Base-by-base conservation (phyloP, 345 rosid species). In the Hibiscus syriacus region DNA sequence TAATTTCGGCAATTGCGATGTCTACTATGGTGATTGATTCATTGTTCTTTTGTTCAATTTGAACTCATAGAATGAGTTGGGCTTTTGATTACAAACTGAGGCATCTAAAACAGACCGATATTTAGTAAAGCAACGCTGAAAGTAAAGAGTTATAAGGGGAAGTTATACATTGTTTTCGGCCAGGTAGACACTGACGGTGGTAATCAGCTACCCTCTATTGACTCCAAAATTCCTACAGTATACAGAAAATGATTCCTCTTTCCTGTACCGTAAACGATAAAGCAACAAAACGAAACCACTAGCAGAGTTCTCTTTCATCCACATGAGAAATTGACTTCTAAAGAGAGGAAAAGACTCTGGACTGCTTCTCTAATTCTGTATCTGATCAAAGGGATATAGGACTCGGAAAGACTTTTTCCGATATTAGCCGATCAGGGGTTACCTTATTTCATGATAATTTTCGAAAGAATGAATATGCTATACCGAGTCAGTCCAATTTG, bases 251-350 rank as follows among this genome's bases (percentile, higher is more conserved):
- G n/a, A n/a, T n/a, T n/a, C n/a, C n/a, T n/a, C n/a, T n/a, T n/a
- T n/a, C n/a, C 50, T 6, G 55, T 60, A 22, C 3, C n/a, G 27
- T 58, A 75, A 61, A 69, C 58, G 62, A 70, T 48, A 67, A 69
- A 73, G 72, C 70, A 77, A 71, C 70, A 68, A 52, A 70, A 57
- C 60, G 70, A 22, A 54, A 70, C 55, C 50, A 49, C 3, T 55
- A 60, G 49, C 55, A 62, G 10, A 78, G 54, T 16, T 43, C 43
- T 48, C 38, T 72, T 73, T 59, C 75, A 69, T 63, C 77, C 64
- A 71, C 68, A 64, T 41, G 60, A 75, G 68, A 67, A 77, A 78
- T 68, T 63, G 79, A 77, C 77, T 74, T 78, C 78, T 67, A 76
- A 67, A 69, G 66, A 49, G 58, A 66, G 65, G 57, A 67, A 68